phyloP scores from a whole-genome alignment of 2,329 filamentous ascomycete genomes.

The Sporothrix globosa region DNA sequence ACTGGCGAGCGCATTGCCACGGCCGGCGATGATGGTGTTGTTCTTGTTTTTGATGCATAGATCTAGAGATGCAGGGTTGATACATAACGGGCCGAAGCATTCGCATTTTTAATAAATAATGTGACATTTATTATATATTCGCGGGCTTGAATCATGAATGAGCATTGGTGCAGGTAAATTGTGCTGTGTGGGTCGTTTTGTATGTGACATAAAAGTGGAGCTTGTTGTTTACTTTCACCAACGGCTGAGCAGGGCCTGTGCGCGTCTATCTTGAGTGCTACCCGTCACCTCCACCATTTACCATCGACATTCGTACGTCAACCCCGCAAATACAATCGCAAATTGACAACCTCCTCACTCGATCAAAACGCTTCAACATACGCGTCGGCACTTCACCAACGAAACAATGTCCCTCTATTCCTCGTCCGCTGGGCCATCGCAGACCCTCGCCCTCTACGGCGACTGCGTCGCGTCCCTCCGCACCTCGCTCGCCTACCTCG shows the following conservation, averaged over 20 bases:
- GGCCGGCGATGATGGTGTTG: conserved; percentile 81
- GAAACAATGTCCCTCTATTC: conserved; percentile 12
- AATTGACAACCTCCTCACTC: background rate
- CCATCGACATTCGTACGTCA: background rate
- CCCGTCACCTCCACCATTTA: background rate
- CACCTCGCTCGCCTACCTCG: conserved; percentile 62
- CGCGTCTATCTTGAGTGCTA: background rate
- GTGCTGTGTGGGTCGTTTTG: background rate
- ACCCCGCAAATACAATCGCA: background rate
- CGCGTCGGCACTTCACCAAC: background rate
- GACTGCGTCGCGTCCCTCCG: conserved; percentile 65
- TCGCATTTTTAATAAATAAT: conserved; percentile 12
- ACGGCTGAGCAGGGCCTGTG: conserved; percentile 5
- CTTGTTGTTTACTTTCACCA: conserved; percentile 7
- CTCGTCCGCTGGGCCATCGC: background rate
- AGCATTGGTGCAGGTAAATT: background rate
- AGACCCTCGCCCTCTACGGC: conserved; percentile 46
- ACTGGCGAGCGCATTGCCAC: conserved; percentile 77
- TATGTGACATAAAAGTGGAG: conserved; percentile 9
- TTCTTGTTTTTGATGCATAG: conserved; percentile 67
- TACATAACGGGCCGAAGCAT: background rate
- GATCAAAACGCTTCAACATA: background rate
- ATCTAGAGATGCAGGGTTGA: background rate
- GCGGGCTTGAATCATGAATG: background rate
- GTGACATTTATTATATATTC: background rate